A percentile compares a stretch with the other conserved stretches of the same genome.
Conservation (phyloP, 371 early-diverging fungal genomes). For the Apophysomyces elegans region DNA sequence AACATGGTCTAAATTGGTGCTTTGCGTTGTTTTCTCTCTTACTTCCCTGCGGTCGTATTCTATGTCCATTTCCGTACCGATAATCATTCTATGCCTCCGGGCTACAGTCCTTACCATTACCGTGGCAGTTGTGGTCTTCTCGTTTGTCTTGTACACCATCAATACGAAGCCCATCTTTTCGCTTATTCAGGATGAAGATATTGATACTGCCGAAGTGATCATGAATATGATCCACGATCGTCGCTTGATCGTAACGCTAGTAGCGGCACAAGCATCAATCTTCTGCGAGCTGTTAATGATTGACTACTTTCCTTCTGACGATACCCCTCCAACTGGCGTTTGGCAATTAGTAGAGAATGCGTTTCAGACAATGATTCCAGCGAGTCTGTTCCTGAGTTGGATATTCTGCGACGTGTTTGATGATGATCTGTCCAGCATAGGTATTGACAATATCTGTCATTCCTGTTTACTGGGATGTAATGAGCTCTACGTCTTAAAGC, state of each 20-base stretch:
- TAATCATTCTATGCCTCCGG: slow-evolving; percentile 26
- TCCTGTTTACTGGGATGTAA: too few species aligned
- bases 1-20: not conserved
- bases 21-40: slow-evolving; percentile 9
- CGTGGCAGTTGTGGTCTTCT: slow-evolving; percentile 28
- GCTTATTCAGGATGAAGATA: slow-evolving; percentile 4
- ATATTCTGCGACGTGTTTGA: slow-evolving; percentile 46
- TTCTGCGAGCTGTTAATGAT: slow-evolving; percentile 20
- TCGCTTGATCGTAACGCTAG: slow-evolving; percentile 32
- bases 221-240: slow-evolving; percentile 27
- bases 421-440: not conserved
- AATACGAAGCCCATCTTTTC: slow-evolving; percentile 22
- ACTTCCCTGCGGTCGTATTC: slow-evolving; percentile 12
- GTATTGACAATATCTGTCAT: too few species aligned
- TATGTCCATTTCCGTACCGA: slow-evolving; percentile 25
- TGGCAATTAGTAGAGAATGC: slow-evolving; percentile 19
- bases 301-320: not conserved
- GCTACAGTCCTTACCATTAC: slow-evolving; percentile 29
- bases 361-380: slow-evolving; percentile 43
- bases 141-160: slow-evolving; percentile 33
- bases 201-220: not conserved
- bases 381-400: slow-evolving; percentile 48
- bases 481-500: too few species aligned
- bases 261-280: slow-evolving; percentile 39
- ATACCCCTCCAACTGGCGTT: not conserved